phyloP scores from a whole-genome alignment of 345 rosid species.

The Salix suchowensis region DNA sequence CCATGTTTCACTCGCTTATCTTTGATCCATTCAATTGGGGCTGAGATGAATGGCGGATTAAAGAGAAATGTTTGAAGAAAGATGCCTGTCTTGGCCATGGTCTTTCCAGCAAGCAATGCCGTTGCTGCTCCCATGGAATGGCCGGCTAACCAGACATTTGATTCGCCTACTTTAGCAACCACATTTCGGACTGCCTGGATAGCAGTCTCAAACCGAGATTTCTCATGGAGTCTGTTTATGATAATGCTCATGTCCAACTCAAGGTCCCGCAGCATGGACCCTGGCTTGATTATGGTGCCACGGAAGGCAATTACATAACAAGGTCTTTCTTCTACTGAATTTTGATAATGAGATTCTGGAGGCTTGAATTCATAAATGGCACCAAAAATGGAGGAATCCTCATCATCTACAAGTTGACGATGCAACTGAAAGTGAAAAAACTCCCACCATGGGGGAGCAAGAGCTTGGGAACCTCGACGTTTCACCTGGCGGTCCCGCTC shows the following conservation, averaged over 20 bases:
- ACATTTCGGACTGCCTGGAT: slow-evolving; percentile 65
- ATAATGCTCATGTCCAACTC: slow-evolving; percentile 58
- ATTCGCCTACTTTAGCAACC: slow-evolving; percentile 59
- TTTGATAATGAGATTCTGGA: slow-evolving; percentile 22
- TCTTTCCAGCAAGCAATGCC: slow-evolving; percentile 75
- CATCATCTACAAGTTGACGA: slow-evolving; percentile 59
- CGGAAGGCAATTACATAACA: slow-evolving; percentile 69
- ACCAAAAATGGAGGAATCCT: slow-evolving; percentile 72
- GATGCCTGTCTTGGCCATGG: slow-evolving; percentile 53
- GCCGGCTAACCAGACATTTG: slow-evolving; percentile 85
- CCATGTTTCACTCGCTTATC: slow-evolving; percentile 59
- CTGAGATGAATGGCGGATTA: slow-evolving; percentile 77
- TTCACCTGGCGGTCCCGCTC: slow-evolving; percentile 87
- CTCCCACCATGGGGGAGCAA: slow-evolving; percentile 84
- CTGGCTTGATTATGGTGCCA: slow-evolving; percentile 71
- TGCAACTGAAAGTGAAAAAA: slow-evolving; percentile 59
- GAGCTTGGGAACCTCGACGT: slow-evolving; percentile 52
- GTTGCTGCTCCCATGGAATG: slow-evolving; percentile 89
- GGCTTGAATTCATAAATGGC: slow-evolving; percentile 68
- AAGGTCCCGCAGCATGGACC: slow-evolving; percentile 61
- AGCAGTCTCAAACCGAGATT: slow-evolving; percentile 72
- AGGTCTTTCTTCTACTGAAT: slow-evolving; percentile 40
- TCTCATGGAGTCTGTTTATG: slow-evolving; percentile 57
- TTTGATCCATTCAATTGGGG: slow-evolving; percentile 68
- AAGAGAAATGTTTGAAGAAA: slow-evolving; percentile 64